Evolutionary conservation across 2,329 filamentous ascomycete genomes (phyloP), one percentile per base, ranked within the genome.

Genomic region (Eutypa lata): DNA sequence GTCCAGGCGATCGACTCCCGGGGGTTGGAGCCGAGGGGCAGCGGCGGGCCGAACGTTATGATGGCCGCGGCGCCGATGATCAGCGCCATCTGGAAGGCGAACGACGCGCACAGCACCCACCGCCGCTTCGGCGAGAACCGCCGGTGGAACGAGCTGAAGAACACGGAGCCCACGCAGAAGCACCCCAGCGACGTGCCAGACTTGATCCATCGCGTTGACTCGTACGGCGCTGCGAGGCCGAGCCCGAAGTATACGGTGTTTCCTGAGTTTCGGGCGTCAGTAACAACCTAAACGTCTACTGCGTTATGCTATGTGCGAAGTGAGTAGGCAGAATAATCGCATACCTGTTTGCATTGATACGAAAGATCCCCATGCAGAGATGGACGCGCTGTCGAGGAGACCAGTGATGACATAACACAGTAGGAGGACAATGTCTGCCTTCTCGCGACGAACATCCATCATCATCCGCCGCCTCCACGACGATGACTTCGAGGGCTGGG

Each of bases 171-270:
- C 22, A 87, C 57, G 68, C 86, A 89, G 72, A 93, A 93, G 56
- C 77, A 84, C 26, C 74, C 70, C 21, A 93, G 85, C 0, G 88
- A 90, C 8, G 81, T 80, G n/a, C 80, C 77, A 0, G 89, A 89
- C 59, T 90, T 89, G 64, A 88, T 79, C 85, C 86, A 90, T 48
- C 86, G 79, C 18, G 78, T 80, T 7, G 75, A 75, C 49, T 76
- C 72, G 35, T 63, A 61, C 13, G 83, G 79, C 0, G 82, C 80
- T 8, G 83, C 77, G n/a, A 91, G 73, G 2, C 89, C 89, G 2
- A 92, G 79, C 8, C 88, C 89, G 14, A 91, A 76, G 67, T 91
- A 93, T 47, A 93, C 82, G 5, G 89, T 91, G 69, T 93, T 93
- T 53, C 87, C 80, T 83, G 47, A 43, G 18, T n/a, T n/a, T n/a